Percentiles rank a stretch among this genome's conserved stretches.
Evolutionary conservation across 305 asterid species (phyloP).

Genomic region (Fraxinus platypoda): DNA sequence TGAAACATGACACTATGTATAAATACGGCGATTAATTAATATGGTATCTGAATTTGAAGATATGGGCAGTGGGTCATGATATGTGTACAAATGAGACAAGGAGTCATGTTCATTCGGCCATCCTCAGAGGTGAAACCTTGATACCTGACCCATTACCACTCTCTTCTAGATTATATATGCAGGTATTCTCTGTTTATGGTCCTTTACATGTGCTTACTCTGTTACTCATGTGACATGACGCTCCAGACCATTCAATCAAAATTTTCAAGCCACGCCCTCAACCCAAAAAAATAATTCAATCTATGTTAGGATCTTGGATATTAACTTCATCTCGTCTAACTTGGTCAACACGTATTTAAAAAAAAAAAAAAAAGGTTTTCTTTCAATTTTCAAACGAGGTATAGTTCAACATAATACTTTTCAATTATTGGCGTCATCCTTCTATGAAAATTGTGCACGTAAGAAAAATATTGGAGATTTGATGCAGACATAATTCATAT

Average conservation of each 20-base stretch:
- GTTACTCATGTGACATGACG: constrained; percentile 45
- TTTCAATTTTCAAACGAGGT: neutral
- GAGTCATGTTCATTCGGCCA: constrained; percentile 25
- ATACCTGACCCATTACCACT: constrained; percentile 11
- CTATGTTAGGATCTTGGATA: neutral
- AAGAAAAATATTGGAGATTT: no score
- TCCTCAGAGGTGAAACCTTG: constrained; percentile 7
- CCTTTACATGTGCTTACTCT: constrained; percentile 35
- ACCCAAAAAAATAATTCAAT: neutral
- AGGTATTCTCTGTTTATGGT: constrained; percentile 34
- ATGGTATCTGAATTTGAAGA: constrained; percentile 12
- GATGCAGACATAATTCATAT: neutral
- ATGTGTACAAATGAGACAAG: constrained; percentile 18
- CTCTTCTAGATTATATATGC: constrained; percentile 14
- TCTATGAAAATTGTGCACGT: neutral
- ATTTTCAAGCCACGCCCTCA: constrained; percentile 22
- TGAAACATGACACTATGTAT: neutral
- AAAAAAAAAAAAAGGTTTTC: neutral
- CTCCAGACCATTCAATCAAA: constrained; percentile 24
- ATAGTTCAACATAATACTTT: neutral
- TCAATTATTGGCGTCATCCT: neutral
- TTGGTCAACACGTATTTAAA: neutral
- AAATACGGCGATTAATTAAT: neutral
- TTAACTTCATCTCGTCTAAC: neutral
- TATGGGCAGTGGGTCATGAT: constrained; percentile 30